Percentiles rank a stretch among this genome's conserved stretches.
These are phyloP conservation scores for Paramecium primaurelia DNA, from an alignment of 73 alveolate species.

Conservation along the genomic window DNA sequence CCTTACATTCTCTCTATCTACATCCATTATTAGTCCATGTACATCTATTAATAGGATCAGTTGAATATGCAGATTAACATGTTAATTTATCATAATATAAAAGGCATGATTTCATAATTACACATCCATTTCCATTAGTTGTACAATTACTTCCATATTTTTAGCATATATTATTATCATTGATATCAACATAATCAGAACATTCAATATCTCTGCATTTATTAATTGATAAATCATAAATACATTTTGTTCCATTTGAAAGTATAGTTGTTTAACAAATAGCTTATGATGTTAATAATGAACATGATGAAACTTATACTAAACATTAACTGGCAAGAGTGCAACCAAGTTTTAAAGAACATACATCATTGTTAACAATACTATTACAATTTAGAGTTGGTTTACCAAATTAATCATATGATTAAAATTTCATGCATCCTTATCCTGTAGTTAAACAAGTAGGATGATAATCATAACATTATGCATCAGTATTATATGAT, in stretches of 20 bases:
- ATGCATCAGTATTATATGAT: neutral
- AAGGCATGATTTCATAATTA: neutral
- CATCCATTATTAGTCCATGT: neutral
- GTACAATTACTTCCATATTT: neutral
- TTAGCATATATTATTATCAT: neutral
- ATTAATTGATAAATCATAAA: neutral
- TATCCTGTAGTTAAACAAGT: neutral
- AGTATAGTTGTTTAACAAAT: neutral
- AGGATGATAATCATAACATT: slow-evolving; percentile 9
- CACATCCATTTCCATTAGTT: neutral
- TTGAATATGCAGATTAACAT: neutral
- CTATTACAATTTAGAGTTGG: neutral
- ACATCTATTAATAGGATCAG: neutral
- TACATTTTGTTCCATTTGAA: neutral
- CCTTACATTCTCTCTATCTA: neutral
- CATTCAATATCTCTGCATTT: neutral
- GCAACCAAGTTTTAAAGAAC: neutral
- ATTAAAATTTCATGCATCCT: neutral
- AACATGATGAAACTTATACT: neutral
- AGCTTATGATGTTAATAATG: neutral
- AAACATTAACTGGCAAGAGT: neutral
- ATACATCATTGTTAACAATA: neutral
- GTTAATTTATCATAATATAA: neutral
- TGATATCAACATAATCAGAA: neutral
- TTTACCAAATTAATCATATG: neutral